Evolutionary conservation across 2,329 filamentous ascomycete genomes (phyloP).

Genomic region (Scedosporium minutisporum): DNA sequence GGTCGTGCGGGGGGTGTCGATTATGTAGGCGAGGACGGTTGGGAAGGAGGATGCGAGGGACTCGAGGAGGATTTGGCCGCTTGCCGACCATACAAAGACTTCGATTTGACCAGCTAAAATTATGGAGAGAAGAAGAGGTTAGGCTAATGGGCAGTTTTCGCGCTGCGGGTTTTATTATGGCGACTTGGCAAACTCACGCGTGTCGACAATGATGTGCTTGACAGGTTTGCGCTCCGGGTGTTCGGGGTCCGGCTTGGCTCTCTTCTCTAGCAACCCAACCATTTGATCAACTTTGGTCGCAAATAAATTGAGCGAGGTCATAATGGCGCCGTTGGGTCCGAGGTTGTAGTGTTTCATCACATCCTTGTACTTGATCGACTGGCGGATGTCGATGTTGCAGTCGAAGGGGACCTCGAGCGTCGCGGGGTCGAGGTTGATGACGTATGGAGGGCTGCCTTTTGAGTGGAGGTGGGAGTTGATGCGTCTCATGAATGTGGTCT

Average conservation of each 20-base stretch:
- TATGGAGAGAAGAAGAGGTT: neutral
- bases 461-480: slow-evolving; percentile 89
- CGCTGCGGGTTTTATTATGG: neutral
- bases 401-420: slow-evolving; percentile 91
- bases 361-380: slow-evolving; percentile 98
- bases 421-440: slow-evolving; percentile 93
- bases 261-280: slow-evolving; percentile 79
- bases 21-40: slow-evolving; percentile 93
- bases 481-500: slow-evolving; percentile 99
- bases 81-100: slow-evolving; percentile 97
- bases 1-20: slow-evolving; percentile 87
- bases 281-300: slow-evolving; percentile 98
- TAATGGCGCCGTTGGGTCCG: slow-evolving; percentile 90
- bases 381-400: slow-evolving; percentile 96
- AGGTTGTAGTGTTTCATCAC: slow-evolving; percentile 99
- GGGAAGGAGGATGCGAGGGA: slow-evolving; percentile 89
- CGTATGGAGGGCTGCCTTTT: slow-evolving; percentile 75
- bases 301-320: slow-evolving; percentile 93
- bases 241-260: slow-evolving; percentile 54
- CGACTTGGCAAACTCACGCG: slow-evolving; percentile 35
- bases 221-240: slow-evolving; percentile 54
- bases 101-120: slow-evolving; percentile 75
- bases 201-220: slow-evolving; percentile 85
- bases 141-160: neutral
- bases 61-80: slow-evolving; percentile 85